Evolutionary conservation across 371 early-diverging fungal species (phyloP).

Genomic region (Mortierella sp.): DNA sequence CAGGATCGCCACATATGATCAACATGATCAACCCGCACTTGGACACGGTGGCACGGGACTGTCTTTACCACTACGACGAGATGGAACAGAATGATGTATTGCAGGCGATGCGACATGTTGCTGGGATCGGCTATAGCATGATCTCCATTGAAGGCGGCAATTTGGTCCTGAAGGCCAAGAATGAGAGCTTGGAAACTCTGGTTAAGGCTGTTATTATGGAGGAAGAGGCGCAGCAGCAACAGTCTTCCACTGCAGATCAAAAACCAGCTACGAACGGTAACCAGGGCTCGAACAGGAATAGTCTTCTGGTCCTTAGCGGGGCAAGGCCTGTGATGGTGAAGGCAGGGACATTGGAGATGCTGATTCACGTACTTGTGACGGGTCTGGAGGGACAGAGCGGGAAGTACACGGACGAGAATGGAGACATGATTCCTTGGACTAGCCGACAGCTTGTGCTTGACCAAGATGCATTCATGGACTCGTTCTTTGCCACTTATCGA

Average conservation of each 20-base stretch:
- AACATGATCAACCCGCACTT: constrained; percentile 52
- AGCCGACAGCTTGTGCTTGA: constrained; percentile 57
- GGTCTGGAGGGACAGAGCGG: constrained; percentile 61
- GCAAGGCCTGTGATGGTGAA: constrained; percentile 57
- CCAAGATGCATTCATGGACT: constrained; percentile 58
- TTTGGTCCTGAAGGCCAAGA: constrained; percentile 48
- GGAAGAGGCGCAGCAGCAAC: neutral
- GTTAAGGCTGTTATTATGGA: constrained; percentile 24
- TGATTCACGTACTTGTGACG: constrained; percentile 65
- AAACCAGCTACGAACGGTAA: neutral
- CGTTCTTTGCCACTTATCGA: constrained; percentile 71
- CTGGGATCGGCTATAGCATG: constrained; percentile 45
- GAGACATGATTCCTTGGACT: constrained; percentile 51
- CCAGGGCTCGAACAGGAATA: constrained; percentile 17
- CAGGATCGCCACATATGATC: constrained; percentile 13
- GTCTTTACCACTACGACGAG: constrained; percentile 29
- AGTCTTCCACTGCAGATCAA: neutral
- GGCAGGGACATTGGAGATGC: constrained; percentile 62
- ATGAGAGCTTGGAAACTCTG: constrained; percentile 23
- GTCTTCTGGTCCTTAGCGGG: constrained; percentile 11
- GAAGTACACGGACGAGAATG: constrained; percentile 59
- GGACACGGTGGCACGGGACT: constrained; percentile 47
- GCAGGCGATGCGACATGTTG: constrained; percentile 46
- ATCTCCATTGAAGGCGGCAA: constrained; percentile 47
- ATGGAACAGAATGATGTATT: constrained; percentile 16